Conservation (phyloP, 75 land plant species). For the Cryptomeria japonica region DNA sequence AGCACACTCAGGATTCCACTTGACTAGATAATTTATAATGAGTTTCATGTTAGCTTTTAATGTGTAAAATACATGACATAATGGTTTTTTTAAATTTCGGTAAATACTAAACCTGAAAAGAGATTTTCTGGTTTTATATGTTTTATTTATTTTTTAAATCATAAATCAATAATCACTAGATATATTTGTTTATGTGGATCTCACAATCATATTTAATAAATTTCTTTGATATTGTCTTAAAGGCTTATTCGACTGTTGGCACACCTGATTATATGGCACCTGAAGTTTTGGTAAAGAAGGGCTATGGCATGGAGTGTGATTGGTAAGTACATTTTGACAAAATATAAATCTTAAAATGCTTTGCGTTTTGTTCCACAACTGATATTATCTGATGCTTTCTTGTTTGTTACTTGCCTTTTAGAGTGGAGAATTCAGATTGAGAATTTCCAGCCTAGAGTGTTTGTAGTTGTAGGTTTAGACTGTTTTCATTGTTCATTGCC, state of each 20-base stretch:
- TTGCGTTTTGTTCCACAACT: background rate
- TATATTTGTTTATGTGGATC: background rate
- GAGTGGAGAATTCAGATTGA: background rate
- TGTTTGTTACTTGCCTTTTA: background rate
- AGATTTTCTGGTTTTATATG: background rate
- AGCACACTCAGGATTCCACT: background rate
- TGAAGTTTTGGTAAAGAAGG: constrained; percentile 82
- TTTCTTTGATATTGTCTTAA: background rate
- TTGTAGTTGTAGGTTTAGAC: background rate
- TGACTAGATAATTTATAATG: background rate
- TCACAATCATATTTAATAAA: background rate
- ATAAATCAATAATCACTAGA: background rate
- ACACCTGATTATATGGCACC: constrained; percentile 96
- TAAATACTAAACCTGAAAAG: background rate
- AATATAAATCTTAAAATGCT: background rate
- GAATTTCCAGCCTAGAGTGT: background rate
- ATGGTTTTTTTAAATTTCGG: background rate
- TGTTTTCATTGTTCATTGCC: background rate
- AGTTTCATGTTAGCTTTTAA: background rate
- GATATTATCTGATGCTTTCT: background rate
- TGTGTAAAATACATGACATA: background rate
- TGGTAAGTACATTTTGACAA: constrained; percentile 35
- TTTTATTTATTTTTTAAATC: background rate
- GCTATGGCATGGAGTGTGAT: constrained; percentile 92
- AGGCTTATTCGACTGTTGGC: constrained; percentile 94